Conservation (phyloP, 495 filamentous ascomycete species). For the Cetradonia linearis region DNA sequence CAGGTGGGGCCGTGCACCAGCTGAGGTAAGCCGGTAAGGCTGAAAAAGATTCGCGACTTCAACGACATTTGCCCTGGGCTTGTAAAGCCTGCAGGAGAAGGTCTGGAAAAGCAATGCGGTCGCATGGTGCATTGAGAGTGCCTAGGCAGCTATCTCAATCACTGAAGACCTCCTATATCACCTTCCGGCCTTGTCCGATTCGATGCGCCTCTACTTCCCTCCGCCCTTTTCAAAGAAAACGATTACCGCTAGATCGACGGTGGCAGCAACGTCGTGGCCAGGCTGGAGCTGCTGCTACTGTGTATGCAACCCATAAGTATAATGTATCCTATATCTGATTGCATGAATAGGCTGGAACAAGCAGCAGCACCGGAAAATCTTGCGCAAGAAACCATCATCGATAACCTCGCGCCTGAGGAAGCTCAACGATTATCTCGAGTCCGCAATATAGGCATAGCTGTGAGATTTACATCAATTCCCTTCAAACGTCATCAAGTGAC, state of each 20-base stretch:
- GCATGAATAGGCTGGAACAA: conserved; percentile 42
- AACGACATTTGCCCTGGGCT: neutral
- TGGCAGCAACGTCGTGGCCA: conserved; percentile 30
- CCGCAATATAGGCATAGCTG: conserved; percentile 97
- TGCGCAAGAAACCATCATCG: conserved; percentile 58
- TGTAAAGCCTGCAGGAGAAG: neutral
- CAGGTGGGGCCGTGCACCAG: neutral
- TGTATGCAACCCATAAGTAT: conserved; percentile 29
- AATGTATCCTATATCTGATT: conserved; percentile 2
- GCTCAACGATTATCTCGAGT: conserved; percentile 63
- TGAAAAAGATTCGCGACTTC: conserved; percentile 15
- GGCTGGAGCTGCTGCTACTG: conserved; percentile 33
- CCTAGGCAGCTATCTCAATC: conserved; percentile 19
- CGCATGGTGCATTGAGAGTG: conserved; percentile 25
- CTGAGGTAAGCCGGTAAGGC: conserved; percentile 10
- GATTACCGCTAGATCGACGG: conserved; percentile 22
- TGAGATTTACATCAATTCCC: conserved; percentile 34
- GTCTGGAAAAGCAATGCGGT: conserved; percentile 27
- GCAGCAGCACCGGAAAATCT: conserved; percentile 51
- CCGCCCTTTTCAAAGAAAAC: conserved; percentile 14
- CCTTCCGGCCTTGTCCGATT: conserved; percentile 21
- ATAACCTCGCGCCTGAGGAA: conserved; percentile 66
- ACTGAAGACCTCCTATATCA: neutral
- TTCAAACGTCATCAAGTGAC: neutral
- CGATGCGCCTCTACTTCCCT: conserved; percentile 22